phyloP scores from a whole-genome alignment of 495 filamentous ascomycete species.

The Penicillium coprophilum region DNA sequence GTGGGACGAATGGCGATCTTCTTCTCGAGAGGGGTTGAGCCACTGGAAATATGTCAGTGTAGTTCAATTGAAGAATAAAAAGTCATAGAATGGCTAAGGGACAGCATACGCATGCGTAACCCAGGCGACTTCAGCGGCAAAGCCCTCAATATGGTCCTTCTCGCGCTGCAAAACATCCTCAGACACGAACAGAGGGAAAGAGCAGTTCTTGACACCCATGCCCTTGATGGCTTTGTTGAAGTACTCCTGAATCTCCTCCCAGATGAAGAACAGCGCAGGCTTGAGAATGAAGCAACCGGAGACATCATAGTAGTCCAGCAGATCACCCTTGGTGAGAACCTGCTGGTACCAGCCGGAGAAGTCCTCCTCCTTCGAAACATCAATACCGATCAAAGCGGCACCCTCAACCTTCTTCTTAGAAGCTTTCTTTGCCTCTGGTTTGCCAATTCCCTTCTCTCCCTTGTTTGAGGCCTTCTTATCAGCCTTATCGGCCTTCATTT shows the following conservation, averaged over 20 bases:
- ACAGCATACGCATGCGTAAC: constrained; percentile 84
- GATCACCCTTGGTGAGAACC: constrained; percentile 88
- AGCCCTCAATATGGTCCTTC: constrained; percentile 96
- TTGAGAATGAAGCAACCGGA: constrained; percentile 94
- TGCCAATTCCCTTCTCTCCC: constrained; percentile 19
- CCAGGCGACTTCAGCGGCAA: constrained; percentile 97
- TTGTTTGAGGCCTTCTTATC: constrained; percentile 60
- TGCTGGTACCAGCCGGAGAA: constrained; percentile 96
- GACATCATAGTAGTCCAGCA: constrained; percentile 93
- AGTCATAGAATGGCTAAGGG: neutral
- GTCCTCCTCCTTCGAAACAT: constrained; percentile 77
- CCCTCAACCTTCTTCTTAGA: constrained; percentile 56
- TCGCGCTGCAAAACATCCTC: constrained; percentile 87
- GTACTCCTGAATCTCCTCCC: constrained; percentile 87
- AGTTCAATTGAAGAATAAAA: constrained; percentile 3
- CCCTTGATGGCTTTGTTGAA: constrained; percentile 85
- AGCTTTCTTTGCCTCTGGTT: constrained; percentile 24
- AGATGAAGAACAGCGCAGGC: constrained; percentile 81
- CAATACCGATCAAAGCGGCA: constrained; percentile 78
- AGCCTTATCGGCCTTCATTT: constrained; percentile 64
- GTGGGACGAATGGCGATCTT: constrained; percentile 96
- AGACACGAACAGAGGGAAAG: constrained; percentile 92
- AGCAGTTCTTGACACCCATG: constrained; percentile 90
- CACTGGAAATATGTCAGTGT: constrained; percentile 35
- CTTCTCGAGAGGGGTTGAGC: constrained; percentile 86